Percentiles rank a stretch among this genome's conserved stretches.
Evolutionary conservation across 208 protist genomes (phyloP).

Genomic region (Acanthamoeba quina): DNA sequence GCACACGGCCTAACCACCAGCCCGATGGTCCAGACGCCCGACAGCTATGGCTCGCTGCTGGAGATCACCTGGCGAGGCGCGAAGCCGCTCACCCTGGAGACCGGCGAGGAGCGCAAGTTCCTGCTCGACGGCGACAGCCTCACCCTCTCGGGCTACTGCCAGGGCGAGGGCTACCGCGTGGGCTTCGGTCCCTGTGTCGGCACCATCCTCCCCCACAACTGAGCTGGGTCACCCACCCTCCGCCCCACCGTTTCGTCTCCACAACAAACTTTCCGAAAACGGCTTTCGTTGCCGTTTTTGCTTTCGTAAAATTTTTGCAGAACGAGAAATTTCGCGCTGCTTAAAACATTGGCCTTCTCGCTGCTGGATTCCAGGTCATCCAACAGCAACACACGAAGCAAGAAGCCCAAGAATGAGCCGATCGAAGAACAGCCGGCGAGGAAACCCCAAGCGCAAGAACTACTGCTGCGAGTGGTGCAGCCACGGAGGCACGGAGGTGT

Average conservation of each 20-base stretch:
- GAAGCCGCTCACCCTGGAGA: conserved; percentile 83
- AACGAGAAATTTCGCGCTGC: neutral
- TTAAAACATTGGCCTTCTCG: too few relatives aligned
- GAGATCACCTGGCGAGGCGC: conserved; percentile 91
- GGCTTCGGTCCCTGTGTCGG: conserved; percentile 88
- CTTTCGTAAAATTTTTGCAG: neutral
- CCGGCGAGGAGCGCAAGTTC: conserved; percentile 88
- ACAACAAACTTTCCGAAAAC: too few relatives aligned
- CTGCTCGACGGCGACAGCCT: conserved; percentile 93
- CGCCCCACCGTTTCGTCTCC: too few relatives aligned
- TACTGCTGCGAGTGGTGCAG: conserved; percentile 32
- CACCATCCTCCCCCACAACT: conserved; percentile 70
- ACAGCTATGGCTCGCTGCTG: conserved; percentile 91
- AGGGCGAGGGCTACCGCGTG: conserved; percentile 88
- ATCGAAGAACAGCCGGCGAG: neutral
- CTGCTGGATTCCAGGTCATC: too few relatives aligned
- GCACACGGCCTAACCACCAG: neutral
- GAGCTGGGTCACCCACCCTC: too few relatives aligned
- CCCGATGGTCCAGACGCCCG: conserved; percentile 73
- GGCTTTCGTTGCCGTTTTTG: too few relatives aligned
- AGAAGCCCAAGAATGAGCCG: neutral
- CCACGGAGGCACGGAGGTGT: neutral
- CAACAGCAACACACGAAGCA: neutral
- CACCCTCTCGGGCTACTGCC: conserved; percentile 86
- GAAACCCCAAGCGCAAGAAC: neutral